These are phyloP conservation scores for Cordyceps cateniannulata DNA, from an alignment of 2,329 filamentous ascomycete species.

Conservation along the genomic window DNA sequence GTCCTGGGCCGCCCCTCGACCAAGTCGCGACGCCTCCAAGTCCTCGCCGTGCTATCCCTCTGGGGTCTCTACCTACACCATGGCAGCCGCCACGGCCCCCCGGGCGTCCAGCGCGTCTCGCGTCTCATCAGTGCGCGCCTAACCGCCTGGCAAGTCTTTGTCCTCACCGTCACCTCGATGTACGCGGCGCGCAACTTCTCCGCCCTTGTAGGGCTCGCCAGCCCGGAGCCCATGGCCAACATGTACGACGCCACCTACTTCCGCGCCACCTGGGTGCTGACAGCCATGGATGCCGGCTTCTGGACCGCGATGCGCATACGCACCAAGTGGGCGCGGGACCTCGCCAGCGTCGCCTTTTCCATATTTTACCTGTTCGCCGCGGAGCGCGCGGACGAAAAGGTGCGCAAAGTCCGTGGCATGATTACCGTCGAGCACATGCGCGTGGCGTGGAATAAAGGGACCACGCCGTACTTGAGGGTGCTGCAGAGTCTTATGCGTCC, in stretches of 20 bases:
- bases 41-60: slow-evolving; percentile 83
- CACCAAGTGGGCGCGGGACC: slow-evolving; percentile 69
- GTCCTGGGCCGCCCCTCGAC: slow-evolving; percentile 84
- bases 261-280: slow-evolving; percentile 93
- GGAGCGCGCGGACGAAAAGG: slow-evolving; percentile 93
- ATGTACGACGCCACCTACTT: slow-evolving; percentile 92
- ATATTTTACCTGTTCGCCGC: slow-evolving; percentile 88
- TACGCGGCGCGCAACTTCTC: slow-evolving; percentile 92
- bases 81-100: slow-evolving; percentile 85
- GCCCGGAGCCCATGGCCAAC: slow-evolving; percentile 87
- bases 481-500: slow-evolving; percentile 69
- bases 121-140: slow-evolving; percentile 61
- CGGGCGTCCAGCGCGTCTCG: slow-evolving; percentile 64
- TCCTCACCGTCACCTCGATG: slow-evolving; percentile 82
- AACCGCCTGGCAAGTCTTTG: slow-evolving; percentile 84
- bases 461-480: slow-evolving; percentile 74
- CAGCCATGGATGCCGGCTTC: slow-evolving; percentile 90
- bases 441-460: slow-evolving; percentile 93
- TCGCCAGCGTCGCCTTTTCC: slow-evolving; percentile 78
- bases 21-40: slow-evolving; percentile 87
- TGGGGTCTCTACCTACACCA: slow-evolving; percentile 80
- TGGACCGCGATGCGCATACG: slow-evolving; percentile 97
- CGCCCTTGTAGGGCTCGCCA: slow-evolving; percentile 83
- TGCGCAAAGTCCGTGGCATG: slow-evolving; percentile 78
- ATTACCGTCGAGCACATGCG: slow-evolving; percentile 87